These are phyloP conservation scores for Raffaelea ambrosiae DNA, from an alignment of 2,329 filamentous ascomycete genomes.

Conservation along the genomic window DNA sequence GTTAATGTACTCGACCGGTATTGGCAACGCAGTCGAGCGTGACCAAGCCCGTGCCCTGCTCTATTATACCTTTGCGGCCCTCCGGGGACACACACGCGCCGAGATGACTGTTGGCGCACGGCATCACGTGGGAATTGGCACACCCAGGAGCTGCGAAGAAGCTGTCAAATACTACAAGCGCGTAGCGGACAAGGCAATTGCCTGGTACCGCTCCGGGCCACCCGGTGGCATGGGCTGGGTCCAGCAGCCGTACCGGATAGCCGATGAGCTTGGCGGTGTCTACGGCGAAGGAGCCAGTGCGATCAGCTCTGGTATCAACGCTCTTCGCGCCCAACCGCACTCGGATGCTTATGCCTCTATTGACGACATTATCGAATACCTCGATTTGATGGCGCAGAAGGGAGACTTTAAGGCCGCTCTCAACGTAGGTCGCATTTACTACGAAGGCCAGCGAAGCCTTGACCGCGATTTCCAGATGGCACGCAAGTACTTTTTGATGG, in stretches of 20 bases:
- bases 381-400: slow-evolving; percentile 83
- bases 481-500: slow-evolving; percentile 70
- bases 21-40: slow-evolving; percentile 69
- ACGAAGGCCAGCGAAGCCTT: slow-evolving; percentile 72
- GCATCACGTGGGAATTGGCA: slow-evolving; percentile 76
- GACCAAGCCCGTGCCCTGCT: slow-evolving; percentile 88
- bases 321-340: slow-evolving; percentile 61
- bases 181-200: slow-evolving; percentile 87
- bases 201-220: slow-evolving; percentile 80
- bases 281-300: slow-evolving; percentile 94
- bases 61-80: slow-evolving; percentile 90
- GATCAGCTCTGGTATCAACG: slow-evolving; percentile 77
- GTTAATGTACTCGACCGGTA: slow-evolving; percentile 89
- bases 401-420: slow-evolving; percentile 83
- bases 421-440: slow-evolving; percentile 76
- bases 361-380: slow-evolving; percentile 89
- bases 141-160: slow-evolving; percentile 75
- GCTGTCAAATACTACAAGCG: slow-evolving; percentile 84
- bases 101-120: slow-evolving; percentile 92
- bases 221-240: slow-evolving; percentile 76
- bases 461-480: slow-evolving; percentile 66
- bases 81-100: slow-evolving; percentile 71
- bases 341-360: slow-evolving; percentile 79
- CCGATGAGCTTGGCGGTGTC: slow-evolving; percentile 83
- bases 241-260: slow-evolving; percentile 72